A percentile compares a stretch with the other conserved stretches of the same genome.
Evolutionary conservation across 352 stramenopile genomes (phyloP).

Genomic region (Phytopythium sindhum): DNA sequence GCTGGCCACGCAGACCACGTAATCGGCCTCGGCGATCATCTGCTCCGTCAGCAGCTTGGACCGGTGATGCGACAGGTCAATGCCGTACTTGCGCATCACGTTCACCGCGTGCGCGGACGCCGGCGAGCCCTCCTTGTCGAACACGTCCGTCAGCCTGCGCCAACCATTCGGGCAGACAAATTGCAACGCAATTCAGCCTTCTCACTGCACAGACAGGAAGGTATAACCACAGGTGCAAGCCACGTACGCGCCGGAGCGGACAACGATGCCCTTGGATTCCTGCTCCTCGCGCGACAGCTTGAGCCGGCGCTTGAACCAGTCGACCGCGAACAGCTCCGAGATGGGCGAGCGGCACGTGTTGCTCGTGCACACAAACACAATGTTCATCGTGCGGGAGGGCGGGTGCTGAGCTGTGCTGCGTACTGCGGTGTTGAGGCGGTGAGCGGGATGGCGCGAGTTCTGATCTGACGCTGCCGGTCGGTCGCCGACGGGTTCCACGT

Average conservation of each 20-base stretch:
- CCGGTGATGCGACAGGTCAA: conserved; percentile 63
- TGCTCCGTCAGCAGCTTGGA: conserved; percentile 63
- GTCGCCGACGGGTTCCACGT: neutral
- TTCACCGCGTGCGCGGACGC: conserved; percentile 58
- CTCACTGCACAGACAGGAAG: no score
- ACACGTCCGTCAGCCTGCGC: conserved; percentile 63
- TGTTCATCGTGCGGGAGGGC: conserved; percentile 37
- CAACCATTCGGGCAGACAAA: neutral
- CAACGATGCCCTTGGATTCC: conserved; percentile 59
- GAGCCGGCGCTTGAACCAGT: conserved; percentile 72
- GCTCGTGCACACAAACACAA: conserved; percentile 85
- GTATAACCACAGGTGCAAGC: no score
- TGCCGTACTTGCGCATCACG: conserved; percentile 73
- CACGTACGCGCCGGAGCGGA: conserved; percentile 70
- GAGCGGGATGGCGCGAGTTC: neutral
- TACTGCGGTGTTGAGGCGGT: neutral
- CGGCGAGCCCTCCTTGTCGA: conserved; percentile 59
- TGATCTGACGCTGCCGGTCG: neutral
- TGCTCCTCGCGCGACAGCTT: conserved; percentile 67
- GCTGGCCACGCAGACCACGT: conserved; percentile 70
- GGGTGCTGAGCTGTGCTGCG: neutral
- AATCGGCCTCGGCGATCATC: conserved; percentile 67
- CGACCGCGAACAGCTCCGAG: conserved; percentile 69
- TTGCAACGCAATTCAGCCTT: neutral
- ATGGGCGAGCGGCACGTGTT: conserved; percentile 83